Percentiles rank a stretch among this genome's conserved stretches.
Conservation (phyloP, 352 stramenopile species). For the Globisporangium paddicum region DNA sequence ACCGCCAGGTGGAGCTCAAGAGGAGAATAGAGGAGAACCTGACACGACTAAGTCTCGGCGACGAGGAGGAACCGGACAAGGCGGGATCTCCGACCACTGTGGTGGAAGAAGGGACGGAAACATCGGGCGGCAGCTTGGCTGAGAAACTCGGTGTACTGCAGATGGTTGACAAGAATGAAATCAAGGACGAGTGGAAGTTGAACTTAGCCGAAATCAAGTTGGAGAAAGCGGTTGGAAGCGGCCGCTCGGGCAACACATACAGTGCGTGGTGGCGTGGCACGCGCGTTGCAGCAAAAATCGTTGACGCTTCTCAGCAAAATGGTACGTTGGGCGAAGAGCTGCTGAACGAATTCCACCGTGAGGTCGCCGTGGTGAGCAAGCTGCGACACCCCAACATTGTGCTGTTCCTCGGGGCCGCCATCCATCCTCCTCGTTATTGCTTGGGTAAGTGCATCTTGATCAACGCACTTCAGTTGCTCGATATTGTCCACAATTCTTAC, state of each 20-base stretch:
- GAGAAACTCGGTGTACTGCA: slow-evolving; percentile 70
- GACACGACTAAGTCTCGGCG: slow-evolving; percentile 44
- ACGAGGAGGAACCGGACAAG: slow-evolving; percentile 25
- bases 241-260: slow-evolving; percentile 77
- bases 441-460: slow-evolving; percentile 38
- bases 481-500: background rate
- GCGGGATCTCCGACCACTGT: background rate
- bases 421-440: slow-evolving; percentile 77
- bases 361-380: slow-evolving; percentile 82
- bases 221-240: slow-evolving; percentile 60
- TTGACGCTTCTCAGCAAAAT: slow-evolving; percentile 71
- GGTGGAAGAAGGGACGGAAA: slow-evolving; percentile 13
- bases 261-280: slow-evolving; percentile 77
- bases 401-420: slow-evolving; percentile 75
- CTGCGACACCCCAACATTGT: slow-evolving; percentile 85
- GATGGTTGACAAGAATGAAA: slow-evolving; percentile 85
- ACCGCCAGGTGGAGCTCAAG: slow-evolving; percentile 68
- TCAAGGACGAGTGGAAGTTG: slow-evolving; percentile 81
- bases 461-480: background rate
- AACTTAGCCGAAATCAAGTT: slow-evolving; percentile 69
- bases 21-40: slow-evolving; percentile 74
- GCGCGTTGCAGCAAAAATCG: slow-evolving; percentile 72
- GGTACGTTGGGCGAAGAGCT: slow-evolving; percentile 63
- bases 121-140: slow-evolving; percentile 37
- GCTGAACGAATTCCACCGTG: slow-evolving; percentile 83